A percentile compares a stretch with the other conserved stretches of the same genome.
Conservation (phyloP, 176 grass and related monocot genomes). For the Puccinellia tenuiflora region DNA sequence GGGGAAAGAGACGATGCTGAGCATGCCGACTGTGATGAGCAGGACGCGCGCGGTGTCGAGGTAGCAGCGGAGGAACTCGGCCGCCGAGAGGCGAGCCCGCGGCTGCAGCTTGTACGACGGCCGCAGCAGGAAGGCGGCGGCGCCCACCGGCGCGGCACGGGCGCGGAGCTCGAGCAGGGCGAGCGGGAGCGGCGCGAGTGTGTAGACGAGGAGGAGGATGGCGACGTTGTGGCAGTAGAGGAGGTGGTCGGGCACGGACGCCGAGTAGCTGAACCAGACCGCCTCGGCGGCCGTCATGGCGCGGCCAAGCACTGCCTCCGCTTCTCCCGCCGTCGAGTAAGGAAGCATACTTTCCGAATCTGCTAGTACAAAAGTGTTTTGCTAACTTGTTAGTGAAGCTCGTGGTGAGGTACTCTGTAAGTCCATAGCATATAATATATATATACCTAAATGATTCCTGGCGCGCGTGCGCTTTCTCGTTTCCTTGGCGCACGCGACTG, state of each 20-base stretch:
- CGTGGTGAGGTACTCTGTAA: too few relatives aligned
- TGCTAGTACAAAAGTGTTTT: too few relatives aligned
- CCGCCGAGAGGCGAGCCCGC: not conserved
- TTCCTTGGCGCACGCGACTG: too few relatives aligned
- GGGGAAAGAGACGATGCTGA: constrained; percentile 46
- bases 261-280: not conserved
- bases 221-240: not conserved
- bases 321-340: not conserved
- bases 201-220: not conserved
- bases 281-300: not conserved
- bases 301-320: not conserved
- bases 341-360: not conserved
- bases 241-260: not conserved
- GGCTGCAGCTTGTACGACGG: not conserved
- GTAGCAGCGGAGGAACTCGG: not conserved
- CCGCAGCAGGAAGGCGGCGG: not conserved
- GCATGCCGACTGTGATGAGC: constrained; percentile 32
- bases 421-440: too few relatives aligned
- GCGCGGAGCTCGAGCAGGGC: not conserved
- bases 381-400: too few relatives aligned
- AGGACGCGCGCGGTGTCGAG: constrained; percentile 29
- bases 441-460: too few relatives aligned
- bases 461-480: too few relatives aligned
- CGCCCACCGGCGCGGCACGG: not conserved
- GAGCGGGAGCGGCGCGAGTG: not conserved